Percentiles rank a stretch among this genome's conserved stretches.
Evolutionary conservation across 441 rosid genomes (phyloP).

Genomic region (Daphne laureola): DNA sequence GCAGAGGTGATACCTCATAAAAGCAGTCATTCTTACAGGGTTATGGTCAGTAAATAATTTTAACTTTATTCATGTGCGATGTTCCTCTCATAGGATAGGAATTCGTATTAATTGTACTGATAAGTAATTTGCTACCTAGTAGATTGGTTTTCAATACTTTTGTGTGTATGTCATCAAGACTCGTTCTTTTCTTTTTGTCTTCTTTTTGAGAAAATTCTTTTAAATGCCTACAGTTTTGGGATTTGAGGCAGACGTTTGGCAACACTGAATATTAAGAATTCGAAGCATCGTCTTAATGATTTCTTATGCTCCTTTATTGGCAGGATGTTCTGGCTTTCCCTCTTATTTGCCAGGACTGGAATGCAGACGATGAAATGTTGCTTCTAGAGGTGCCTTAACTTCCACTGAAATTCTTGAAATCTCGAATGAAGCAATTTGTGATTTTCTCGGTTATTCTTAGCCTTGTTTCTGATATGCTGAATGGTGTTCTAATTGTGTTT

Average conservation of each 20-base stretch:
- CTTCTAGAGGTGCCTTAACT: slow-evolving; percentile 65
- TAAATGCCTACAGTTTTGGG: neutral
- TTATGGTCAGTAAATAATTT: slow-evolving; percentile 54
- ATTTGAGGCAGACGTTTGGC: neutral
- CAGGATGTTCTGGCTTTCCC: slow-evolving; percentile 89
- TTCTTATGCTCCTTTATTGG: slow-evolving; percentile 13
- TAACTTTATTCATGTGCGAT: neutral
- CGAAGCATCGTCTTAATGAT: too few species aligned
- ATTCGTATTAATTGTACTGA: neutral
- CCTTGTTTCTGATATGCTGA: slow-evolving; percentile 5
- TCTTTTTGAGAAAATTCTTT: neutral
- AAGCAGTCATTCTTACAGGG: slow-evolving; percentile 68
- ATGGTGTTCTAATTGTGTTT: neutral
- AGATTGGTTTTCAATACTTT: neutral
- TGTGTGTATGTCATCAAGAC: neutral
- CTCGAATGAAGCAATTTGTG: slow-evolving; percentile 2
- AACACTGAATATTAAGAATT: too few species aligned
- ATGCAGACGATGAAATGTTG: slow-evolving; percentile 92
- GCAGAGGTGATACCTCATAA: slow-evolving; percentile 87
- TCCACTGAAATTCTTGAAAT: slow-evolving; percentile 5
- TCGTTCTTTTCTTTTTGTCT: neutral
- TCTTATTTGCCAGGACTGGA: slow-evolving; percentile 89
- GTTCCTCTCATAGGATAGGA: neutral
- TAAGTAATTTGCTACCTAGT: slow-evolving; percentile 1
- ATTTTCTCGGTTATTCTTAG: slow-evolving; percentile 3